Conservation (phyloP, 2,329 filamentous ascomycete species). For the Thyridium curvatum region DNA sequence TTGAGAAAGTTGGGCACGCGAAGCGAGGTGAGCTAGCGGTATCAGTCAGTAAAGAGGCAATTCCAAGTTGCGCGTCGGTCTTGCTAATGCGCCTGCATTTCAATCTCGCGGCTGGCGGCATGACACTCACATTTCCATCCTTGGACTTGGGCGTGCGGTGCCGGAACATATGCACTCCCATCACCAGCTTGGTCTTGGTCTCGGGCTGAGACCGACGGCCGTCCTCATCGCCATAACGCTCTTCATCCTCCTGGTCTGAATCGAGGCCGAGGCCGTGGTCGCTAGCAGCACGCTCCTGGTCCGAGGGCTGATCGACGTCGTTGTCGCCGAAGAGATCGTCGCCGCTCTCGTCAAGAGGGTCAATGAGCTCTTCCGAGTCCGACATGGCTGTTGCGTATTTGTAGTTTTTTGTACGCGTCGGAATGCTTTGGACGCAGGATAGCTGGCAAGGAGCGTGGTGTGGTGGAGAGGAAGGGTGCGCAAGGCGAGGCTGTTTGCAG, state of each 20-base stretch:
- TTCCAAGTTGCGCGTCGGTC: not conserved
- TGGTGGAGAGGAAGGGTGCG: too few species aligned
- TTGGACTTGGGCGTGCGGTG: constrained; percentile 66
- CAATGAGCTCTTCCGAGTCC: constrained; percentile 46
- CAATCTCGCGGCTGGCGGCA: too few species aligned
- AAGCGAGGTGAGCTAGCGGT: constrained; percentile 38
- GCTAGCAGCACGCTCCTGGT: constrained; percentile 55
- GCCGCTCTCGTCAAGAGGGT: constrained; percentile 45
- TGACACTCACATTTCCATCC: constrained; percentile 63
- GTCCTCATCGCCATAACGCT: constrained; percentile 29
- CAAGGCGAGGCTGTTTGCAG: too few species aligned
- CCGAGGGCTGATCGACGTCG: constrained; percentile 56
- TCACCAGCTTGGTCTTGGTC: constrained; percentile 50
- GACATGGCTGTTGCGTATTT: constrained; percentile 33
- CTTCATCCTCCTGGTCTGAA: constrained; percentile 33
- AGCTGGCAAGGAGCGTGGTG: too few species aligned
- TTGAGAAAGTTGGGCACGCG: constrained; percentile 68
- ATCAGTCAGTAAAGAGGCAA: too few species aligned
- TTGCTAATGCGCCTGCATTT: too few species aligned
- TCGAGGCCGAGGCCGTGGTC: constrained; percentile 56
- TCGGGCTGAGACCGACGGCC: constrained; percentile 30
- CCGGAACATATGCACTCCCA: constrained; percentile 59
- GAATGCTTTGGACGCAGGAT: too few species aligned
- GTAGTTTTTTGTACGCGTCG: too few species aligned
- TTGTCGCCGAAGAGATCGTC: constrained; percentile 58